These are phyloP conservation scores for Margaritispora aquatica DNA, from an alignment of 495 filamentous ascomycete species.

Conservation along the genomic window DNA sequence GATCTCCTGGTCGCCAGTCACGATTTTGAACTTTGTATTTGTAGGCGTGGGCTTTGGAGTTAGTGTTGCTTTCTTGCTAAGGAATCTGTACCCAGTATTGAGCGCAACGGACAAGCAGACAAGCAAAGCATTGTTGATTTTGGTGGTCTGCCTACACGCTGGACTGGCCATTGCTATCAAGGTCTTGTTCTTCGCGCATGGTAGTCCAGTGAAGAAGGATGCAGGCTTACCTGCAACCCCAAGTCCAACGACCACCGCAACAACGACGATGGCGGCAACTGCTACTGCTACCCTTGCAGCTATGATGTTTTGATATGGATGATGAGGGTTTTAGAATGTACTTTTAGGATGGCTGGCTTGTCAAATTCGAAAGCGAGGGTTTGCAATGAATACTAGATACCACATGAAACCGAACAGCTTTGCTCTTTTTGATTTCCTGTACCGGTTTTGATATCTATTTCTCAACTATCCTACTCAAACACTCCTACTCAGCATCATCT, in stretches of 20 bases:
- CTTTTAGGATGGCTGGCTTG: not conserved
- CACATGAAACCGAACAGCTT: not conserved
- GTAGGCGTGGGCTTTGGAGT: conserved; percentile 84
- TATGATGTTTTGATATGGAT: conserved; percentile 14
- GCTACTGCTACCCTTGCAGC: not conserved
- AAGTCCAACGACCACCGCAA: not conserved
- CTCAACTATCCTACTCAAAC: too few relatives aligned
- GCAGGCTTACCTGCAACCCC: conserved; percentile 27
- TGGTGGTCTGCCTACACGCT: conserved; percentile 80
- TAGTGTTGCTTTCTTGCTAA: conserved; percentile 78
- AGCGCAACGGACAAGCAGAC: conserved; percentile 88
- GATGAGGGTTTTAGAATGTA: not conserved
- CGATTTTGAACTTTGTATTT: conserved; percentile 87
- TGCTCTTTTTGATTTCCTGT: too few relatives aligned
- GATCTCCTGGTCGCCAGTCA: conserved; percentile 79
- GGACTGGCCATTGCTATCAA: conserved; percentile 90
- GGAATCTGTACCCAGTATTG: conserved; percentile 91
- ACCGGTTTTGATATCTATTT: too few relatives aligned
- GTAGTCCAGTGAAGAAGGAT: conserved; percentile 55
- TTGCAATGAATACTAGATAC: not conserved
- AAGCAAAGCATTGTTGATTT: conserved; percentile 77
- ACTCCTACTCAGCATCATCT: too few relatives aligned
- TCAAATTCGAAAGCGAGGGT: not conserved
- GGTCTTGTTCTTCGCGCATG: conserved; percentile 89
- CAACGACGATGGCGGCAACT: not conserved